phyloP scores from a whole-genome alignment of 1,139 yeast species.

The Geotrichum fermentans region DNA sequence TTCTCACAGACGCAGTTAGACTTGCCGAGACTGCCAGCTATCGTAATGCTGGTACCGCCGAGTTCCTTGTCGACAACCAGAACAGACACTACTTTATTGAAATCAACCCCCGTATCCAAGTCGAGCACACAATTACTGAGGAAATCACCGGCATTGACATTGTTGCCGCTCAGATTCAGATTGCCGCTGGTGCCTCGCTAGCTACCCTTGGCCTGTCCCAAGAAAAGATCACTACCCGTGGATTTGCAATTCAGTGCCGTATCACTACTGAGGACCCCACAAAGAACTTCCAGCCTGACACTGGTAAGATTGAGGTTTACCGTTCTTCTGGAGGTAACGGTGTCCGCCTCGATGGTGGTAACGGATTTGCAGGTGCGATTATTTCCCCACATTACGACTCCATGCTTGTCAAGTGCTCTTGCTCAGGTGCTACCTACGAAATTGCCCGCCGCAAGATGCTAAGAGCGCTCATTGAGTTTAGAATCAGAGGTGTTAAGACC shows the following conservation, averaged over 20 bases:
- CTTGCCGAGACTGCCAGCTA: conserved; percentile 84
- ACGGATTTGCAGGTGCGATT: conserved; percentile 97
- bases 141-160: conserved; percentile 97
- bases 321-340: conserved; percentile 99
- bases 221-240: conserved; percentile 91
- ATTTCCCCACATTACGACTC: conserved; percentile 98
- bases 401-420: conserved; percentile 95
- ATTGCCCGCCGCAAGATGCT: conserved; percentile 96
- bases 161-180: conserved; percentile 97
- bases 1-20: conserved; percentile 88
- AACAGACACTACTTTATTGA: conserved; percentile 97
- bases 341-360: conserved; percentile 97
- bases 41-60: conserved; percentile 98
- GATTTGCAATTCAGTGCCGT: conserved; percentile 98
- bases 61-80: conserved; percentile 88
- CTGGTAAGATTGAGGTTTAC: conserved; percentile 97
- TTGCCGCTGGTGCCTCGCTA: conserved; percentile 96
- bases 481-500: conserved; percentile 98
- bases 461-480: conserved; percentile 91
- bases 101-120: conserved; percentile 97
- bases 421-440: conserved; percentile 94
- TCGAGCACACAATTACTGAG: conserved; percentile 97
- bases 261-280: conserved; percentile 98
- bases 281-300: conserved; percentile 95
- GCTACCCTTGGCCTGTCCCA: conserved; percentile 88